A percentile compares a stretch with the other conserved stretches of the same genome.
Evolutionary conservation across 768 basidiomycete species (phyloP).

Genomic region (Lentinula detonsa): DNA sequence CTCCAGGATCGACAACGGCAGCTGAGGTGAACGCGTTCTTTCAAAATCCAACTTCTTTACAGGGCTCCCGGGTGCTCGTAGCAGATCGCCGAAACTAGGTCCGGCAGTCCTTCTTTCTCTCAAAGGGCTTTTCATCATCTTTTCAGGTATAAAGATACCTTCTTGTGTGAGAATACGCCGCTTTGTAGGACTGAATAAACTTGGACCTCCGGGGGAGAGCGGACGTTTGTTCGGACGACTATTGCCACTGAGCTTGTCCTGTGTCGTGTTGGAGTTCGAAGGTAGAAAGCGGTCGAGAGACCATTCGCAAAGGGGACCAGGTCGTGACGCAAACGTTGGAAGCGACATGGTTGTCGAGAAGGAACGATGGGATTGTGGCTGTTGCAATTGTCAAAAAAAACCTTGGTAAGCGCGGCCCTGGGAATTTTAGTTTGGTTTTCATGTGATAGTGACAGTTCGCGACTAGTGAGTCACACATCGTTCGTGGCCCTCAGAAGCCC

Average conservation of each 20-base stretch:
- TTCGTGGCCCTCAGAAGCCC: too few species aligned
- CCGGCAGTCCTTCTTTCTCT: conserved; percentile 30
- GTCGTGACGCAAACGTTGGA: conserved; percentile 18
- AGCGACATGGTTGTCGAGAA: conserved; percentile 9
- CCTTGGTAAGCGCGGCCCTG: not conserved
- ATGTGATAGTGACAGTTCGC: conserved; percentile 3
- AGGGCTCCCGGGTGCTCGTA: conserved; percentile 35
- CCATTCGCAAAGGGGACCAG: conserved; percentile 56
- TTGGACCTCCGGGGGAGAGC: conserved; percentile 44
- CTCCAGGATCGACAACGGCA: not conserved
- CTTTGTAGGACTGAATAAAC: conserved; percentile 56
- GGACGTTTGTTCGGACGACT: conserved; percentile 50
- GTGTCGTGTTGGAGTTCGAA: conserved; percentile 21
- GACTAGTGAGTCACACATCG: not conserved
- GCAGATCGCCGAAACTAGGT: conserved; percentile 35
- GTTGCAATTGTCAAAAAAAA: not conserved
- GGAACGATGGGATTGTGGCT: conserved; percentile 5
- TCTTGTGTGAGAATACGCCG: conserved; percentile 58
- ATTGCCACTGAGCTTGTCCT: conserved; percentile 18
- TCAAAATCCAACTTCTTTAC: conserved; percentile 52
- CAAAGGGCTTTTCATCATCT: conserved; percentile 29
- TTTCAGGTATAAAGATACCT: conserved; percentile 35
- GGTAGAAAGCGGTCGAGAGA: conserved; percentile 51
- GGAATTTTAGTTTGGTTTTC: not conserved
- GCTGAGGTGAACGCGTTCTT: conserved; percentile 10